These are phyloP conservation scores for Kalmusia sp. DNA, from an alignment of 2,329 filamentous ascomycete genomes.

Conservation along the genomic window DNA sequence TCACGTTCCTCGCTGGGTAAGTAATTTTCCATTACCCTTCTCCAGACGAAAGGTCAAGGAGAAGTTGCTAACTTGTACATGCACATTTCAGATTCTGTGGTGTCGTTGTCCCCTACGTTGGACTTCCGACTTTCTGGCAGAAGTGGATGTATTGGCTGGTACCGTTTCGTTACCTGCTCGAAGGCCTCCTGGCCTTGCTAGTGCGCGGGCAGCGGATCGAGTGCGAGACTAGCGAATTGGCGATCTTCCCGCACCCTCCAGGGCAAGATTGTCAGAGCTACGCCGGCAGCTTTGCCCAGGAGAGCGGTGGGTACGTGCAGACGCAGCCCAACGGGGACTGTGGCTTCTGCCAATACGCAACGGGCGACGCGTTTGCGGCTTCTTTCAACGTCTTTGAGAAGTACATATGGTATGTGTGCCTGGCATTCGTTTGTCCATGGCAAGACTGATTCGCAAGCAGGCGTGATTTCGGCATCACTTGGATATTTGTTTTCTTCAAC, in stretches of 20 bases:
- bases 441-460: conserved; percentile 31
- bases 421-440: not conserved
- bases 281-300: conserved; percentile 58
- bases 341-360: conserved; percentile 68
- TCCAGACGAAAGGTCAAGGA: too few relatives aligned
- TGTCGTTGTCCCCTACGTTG: conserved; percentile 71
- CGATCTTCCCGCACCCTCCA: conserved; percentile 65
- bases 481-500: conserved; percentile 68
- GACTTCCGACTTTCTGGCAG: conserved; percentile 71
- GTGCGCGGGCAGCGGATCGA: conserved; percentile 62
- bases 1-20: conserved; percentile 59
- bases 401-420: conserved; percentile 55
- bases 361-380: conserved; percentile 64
- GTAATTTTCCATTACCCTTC: too few relatives aligned
- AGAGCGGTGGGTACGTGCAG: conserved; percentile 67
- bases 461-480: conserved; percentile 71
- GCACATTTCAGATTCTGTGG: conserved; percentile 76
- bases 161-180: conserved; percentile 72
- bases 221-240: conserved; percentile 65
- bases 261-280: conserved; percentile 69
- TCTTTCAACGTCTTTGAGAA: conserved; percentile 67
- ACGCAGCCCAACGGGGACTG: conserved; percentile 64
- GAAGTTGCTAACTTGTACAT: conserved; percentile 12
- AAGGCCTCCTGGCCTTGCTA: conserved; percentile 65
- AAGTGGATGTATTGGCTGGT: conserved; percentile 60